These are phyloP conservation scores for Candida coquimbonensis DNA, from an alignment of 805 yeast species.

Conservation along the genomic window DNA sequence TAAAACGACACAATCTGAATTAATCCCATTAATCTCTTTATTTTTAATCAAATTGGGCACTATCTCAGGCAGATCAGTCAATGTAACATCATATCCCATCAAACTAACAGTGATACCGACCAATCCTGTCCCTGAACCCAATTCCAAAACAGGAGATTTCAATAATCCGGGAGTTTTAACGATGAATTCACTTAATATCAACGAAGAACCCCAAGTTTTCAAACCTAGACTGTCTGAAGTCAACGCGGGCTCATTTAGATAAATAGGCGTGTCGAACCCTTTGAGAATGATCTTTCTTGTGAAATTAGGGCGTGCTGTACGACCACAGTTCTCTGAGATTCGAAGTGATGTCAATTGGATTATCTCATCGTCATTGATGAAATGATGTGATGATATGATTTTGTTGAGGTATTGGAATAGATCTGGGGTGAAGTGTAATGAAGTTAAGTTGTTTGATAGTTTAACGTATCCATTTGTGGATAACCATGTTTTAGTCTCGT, in stretches of 20 bases:
- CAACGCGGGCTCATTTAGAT: constrained; percentile 72
- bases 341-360: constrained; percentile 53
- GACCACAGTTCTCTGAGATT: constrained; percentile 76
- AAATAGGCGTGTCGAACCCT: constrained; percentile 23
- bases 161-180: constrained; percentile 30
- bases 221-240: constrained; percentile 84
- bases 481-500: constrained; percentile 40
- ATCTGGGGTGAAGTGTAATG: constrained; percentile 29
- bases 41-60: constrained; percentile 60
- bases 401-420: constrained; percentile 43
- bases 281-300: constrained; percentile 49
- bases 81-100: constrained; percentile 34
- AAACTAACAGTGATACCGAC: constrained; percentile 66
- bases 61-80: constrained; percentile 81
- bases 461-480: constrained; percentile 26
- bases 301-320: constrained; percentile 74
- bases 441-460: constrained; percentile 23
- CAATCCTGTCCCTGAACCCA: constrained; percentile 96
- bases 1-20: constrained; percentile 40
- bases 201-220: constrained; percentile 94
- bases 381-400: constrained; percentile 38
- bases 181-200: constrained; percentile 52
- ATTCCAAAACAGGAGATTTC: constrained; percentile 42
- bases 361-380: constrained; percentile 32
- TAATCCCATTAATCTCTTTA: constrained; percentile 42